These are phyloP conservation scores for Populus hybrid DNA, from an alignment of 441 rosid species.

Conservation along the genomic window DNA sequence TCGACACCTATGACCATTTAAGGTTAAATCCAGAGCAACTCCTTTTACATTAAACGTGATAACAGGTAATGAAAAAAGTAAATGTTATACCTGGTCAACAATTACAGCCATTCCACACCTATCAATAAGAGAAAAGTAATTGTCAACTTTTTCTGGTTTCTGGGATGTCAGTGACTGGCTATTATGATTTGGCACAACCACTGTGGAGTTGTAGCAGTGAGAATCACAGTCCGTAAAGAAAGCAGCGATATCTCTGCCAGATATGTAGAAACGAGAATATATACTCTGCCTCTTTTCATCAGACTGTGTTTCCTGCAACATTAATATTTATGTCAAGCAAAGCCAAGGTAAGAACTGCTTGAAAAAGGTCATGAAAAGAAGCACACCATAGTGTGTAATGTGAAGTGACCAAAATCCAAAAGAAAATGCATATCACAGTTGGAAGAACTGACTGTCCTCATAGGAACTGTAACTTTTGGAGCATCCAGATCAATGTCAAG, in stretches of 20 bases:
- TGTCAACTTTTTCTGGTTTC: conserved; percentile 39
- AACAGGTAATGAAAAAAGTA: background rate
- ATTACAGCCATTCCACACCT: conserved; percentile 97
- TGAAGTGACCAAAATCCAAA: conserved; percentile 98
- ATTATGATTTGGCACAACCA: conserved; percentile 36
- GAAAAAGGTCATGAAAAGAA: conserved; percentile 21
- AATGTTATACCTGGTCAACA: conserved; percentile 79
- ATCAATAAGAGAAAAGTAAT: conserved; percentile 80
- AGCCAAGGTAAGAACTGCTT: conserved; percentile 21
- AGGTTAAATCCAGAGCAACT: background rate
- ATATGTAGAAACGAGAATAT: conserved; percentile 87
- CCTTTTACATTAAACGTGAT: background rate
- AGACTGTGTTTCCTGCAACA: conserved; percentile 68
- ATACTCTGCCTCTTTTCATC: conserved; percentile 82
- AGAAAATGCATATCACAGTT: conserved; percentile 78
- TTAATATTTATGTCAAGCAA: conserved; percentile 25
- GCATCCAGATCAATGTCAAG: conserved; percentile 99
- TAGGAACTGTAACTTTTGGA: conserved; percentile 95
- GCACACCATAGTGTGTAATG: conserved; percentile 79
- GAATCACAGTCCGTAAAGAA: conserved; percentile 74
- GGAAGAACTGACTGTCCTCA: conserved; percentile 60
- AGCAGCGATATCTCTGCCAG: conserved; percentile 98
- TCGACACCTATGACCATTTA: background rate
- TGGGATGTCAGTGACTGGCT: conserved; percentile 44
- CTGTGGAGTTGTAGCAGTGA: conserved; percentile 44